Evolutionary conservation across 345 rosid species (phyloP).

Genomic region (Conringia planisiliqua): DNA sequence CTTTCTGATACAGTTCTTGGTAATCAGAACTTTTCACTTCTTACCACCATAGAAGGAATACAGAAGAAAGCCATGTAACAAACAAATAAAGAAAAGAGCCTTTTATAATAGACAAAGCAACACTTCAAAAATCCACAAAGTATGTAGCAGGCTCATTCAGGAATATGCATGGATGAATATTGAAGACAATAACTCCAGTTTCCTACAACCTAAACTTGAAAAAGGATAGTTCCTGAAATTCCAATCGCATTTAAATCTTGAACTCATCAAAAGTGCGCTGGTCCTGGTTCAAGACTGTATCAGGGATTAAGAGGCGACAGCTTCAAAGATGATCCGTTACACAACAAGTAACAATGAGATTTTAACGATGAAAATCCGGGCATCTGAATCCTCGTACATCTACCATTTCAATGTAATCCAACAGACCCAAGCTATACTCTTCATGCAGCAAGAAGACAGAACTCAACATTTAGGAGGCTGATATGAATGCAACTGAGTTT

Average conservation of each 20-base stretch:
- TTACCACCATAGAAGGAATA: constrained; percentile 31
- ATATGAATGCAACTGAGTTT: not conserved
- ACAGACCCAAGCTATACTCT: not conserved
- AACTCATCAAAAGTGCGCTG: not conserved
- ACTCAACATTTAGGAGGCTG: not conserved
- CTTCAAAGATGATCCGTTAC: not conserved
- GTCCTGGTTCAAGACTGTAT: not conserved
- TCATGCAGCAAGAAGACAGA: not conserved
- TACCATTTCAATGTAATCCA: not conserved
- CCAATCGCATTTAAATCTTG: not conserved
- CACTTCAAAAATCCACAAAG: not conserved
- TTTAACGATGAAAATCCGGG: not conserved
- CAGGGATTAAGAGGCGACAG: not conserved
- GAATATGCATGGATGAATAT: not conserved
- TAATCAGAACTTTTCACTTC: not conserved
- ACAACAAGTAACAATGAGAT: no score
- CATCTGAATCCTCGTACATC: not conserved
- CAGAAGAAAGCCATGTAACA: constrained; percentile 28
- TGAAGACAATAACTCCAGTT: not conserved
- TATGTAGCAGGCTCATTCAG: not conserved
- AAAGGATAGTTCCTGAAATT: not conserved
- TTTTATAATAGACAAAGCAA: constrained; percentile 15
- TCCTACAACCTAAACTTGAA: not conserved
- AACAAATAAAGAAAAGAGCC: constrained; percentile 37
- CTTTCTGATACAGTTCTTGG: not conserved